Percentiles rank a stretch among this genome's conserved stretches.
Evolutionary conservation across 352 stramenopile species (phyloP).

Genomic region (Phytophthora kernoviae): DNA sequence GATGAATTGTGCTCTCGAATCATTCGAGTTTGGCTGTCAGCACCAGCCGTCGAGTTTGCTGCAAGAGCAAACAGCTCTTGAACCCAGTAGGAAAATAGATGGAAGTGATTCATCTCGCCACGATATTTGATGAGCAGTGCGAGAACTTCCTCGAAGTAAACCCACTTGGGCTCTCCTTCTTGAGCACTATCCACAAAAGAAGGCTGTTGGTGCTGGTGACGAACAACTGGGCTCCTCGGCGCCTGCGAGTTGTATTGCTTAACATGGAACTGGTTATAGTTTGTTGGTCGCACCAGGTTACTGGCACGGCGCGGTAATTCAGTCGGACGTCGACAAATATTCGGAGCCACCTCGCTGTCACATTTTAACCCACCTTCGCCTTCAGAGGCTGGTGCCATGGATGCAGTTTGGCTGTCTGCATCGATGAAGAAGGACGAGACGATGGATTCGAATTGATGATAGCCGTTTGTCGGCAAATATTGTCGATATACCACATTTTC

Average conservation of each 20-base stretch:
- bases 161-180: slow-evolving; percentile 29
- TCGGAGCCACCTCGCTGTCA: background rate
- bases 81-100: slow-evolving; percentile 60
- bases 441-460: slow-evolving; percentile 58
- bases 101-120: slow-evolving; percentile 68
- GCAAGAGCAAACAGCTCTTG: slow-evolving; percentile 57
- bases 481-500: slow-evolving; percentile 60
- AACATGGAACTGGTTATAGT: slow-evolving; percentile 65
- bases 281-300: slow-evolving; percentile 44
- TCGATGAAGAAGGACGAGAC: slow-evolving; percentile 46
- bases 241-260: slow-evolving; percentile 55
- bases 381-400: slow-evolving; percentile 7
- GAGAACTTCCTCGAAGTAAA: slow-evolving; percentile 67
- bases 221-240: slow-evolving; percentile 53
- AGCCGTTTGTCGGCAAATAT: slow-evolving; percentile 57
- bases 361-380: background rate
- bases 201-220: slow-evolving; percentile 23
- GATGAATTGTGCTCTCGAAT: background rate
- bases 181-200: background rate
- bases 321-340: slow-evolving; percentile 18
- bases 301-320: slow-evolving; percentile 19
- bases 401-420: slow-evolving; percentile 14
- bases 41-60: background rate
- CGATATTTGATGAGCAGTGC: slow-evolving; percentile 65
- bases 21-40: background rate